Evolutionary conservation across 257 asterid genomes (phyloP), one percentile per base, ranked within the genome.

Genomic region (Solanum okadae): DNA sequence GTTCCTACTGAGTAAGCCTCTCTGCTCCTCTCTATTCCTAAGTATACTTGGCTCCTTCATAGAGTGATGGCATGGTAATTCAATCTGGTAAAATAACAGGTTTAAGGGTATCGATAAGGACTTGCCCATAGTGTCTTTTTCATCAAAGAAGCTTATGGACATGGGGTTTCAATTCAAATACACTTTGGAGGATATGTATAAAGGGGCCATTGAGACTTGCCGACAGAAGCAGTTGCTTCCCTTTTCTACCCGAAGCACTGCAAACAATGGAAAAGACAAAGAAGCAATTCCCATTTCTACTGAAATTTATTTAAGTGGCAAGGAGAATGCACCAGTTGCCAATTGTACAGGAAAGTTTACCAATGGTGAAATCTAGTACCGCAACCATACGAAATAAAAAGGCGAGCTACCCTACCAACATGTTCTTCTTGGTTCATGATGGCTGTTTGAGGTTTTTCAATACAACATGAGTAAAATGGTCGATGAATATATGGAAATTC

Each of bases 161-260:
- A 92, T 93, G 95, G 99, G 98, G 16, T 97, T 97, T 59, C 59
- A 91, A 10, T 97, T 92, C 91, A 96, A 97, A 93, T 93, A 96
- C 91, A 91, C 91, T 20, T 87, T 96, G 87, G 96, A 94, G 92
- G 98, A 97, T 88, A 97, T 97, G 98, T 97, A 79, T 75, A 90
- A 88, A 90, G 99, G 89, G 81, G 98, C 99, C 86, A 95, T 97
- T 35, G 94, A 93, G 67, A 95, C 93, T 61, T 96, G 98, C 91
- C 90, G 98, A 40, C 91, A 91, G 87, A 97, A 95, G 89, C 95
- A 96, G 34, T 46, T 95, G 90, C 96, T 96, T 78, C 96, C 98
- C 8, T 34, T 90, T 88, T 95, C 98, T 52, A 92, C 92, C 71
- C 86, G 87, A 86, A 31, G 61, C 86, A 90, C 91, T 75, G 56